phyloP scores from a whole-genome alignment of 768 basidiomycete species.

The Termitomyces sp. region DNA sequence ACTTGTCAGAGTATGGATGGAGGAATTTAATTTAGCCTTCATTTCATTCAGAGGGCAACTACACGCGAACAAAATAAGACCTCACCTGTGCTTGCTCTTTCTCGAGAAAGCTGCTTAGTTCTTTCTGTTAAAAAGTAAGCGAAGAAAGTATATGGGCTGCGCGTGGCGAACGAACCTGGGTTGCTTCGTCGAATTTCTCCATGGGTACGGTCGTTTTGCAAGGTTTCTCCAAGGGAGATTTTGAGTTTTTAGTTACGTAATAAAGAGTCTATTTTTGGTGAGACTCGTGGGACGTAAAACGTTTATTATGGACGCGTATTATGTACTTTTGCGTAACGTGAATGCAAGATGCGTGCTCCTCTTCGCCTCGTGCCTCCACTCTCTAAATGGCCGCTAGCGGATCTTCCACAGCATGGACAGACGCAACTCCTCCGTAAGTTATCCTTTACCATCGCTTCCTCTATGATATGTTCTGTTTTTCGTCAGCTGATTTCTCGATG shows the following conservation, averaged over 20 bases:
- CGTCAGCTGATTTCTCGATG: constrained; percentile 1
- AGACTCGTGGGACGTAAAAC: not conserved
- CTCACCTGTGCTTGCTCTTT: constrained; percentile 76
- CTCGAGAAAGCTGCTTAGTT: constrained; percentile 74
- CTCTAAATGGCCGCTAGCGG: constrained; percentile 39
- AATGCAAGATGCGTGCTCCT: constrained; percentile 10
- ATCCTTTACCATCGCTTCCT: constrained; percentile 8
- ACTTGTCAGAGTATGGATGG: constrained; percentile 73
- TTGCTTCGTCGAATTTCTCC: constrained; percentile 72
- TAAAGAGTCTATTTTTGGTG: constrained; percentile 6
- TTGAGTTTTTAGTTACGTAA: constrained; percentile 11
- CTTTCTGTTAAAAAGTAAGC: constrained; percentile 51
- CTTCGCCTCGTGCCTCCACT: constrained; percentile 25
- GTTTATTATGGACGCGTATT: not conserved
- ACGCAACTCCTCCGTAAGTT: constrained; percentile 50
- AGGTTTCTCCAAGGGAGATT: not conserved
- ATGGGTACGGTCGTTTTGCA: constrained; percentile 14
- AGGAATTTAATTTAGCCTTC: constrained; percentile 50
- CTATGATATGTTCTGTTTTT: not conserved
- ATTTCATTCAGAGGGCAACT: constrained; percentile 5
- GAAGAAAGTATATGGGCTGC: not conserved
- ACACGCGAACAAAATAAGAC: constrained; percentile 8
- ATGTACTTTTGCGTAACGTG: constrained; percentile 13
- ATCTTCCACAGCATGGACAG: constrained; percentile 36
- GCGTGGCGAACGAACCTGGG: constrained; percentile 45